phyloP scores from a whole-genome alignment of 148 eudicot genomes.

The Rhododendron ovatum region DNA sequence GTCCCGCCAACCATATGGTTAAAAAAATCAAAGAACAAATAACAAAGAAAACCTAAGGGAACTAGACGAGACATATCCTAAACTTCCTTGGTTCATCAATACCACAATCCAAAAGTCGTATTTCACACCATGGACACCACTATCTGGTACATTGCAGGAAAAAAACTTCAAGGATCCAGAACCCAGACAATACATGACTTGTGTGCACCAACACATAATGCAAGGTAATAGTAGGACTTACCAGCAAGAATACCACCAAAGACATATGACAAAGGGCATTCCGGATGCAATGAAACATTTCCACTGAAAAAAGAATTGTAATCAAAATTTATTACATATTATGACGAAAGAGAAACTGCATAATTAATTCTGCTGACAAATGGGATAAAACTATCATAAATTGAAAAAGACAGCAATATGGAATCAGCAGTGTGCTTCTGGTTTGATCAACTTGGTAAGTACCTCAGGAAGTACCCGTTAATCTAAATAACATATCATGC shows the following conservation, averaged over 20 bases:
- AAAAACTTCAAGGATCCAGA: neutral
- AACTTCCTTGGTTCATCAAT: neutral
- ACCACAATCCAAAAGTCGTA: neutral
- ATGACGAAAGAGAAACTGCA: neutral
- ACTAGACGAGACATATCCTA: neutral
- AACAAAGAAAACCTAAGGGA: neutral
- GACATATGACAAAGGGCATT: constrained; percentile 49
- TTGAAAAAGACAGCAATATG: neutral
- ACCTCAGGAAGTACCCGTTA: neutral
- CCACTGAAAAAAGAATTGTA: constrained; percentile 53
- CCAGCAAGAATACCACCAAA: constrained; percentile 98
- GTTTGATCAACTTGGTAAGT: constrained; percentile 5
- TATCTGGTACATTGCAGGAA: neutral
- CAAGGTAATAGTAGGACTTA: constrained; percentile 35
- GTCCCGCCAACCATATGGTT: neutral
- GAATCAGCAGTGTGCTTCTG: neutral
- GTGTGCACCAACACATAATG: neutral
- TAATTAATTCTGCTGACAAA: neutral
- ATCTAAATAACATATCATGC: neutral
- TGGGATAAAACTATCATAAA: neutral
- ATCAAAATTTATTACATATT: neutral
- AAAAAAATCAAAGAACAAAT: neutral
- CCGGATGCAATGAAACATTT: constrained; percentile 59
- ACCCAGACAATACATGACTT: neutral
- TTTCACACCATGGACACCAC: neutral